phyloP scores from a whole-genome alignment of 2,329 filamentous ascomycete genomes.

The Cadophora luteo-olivacea region DNA sequence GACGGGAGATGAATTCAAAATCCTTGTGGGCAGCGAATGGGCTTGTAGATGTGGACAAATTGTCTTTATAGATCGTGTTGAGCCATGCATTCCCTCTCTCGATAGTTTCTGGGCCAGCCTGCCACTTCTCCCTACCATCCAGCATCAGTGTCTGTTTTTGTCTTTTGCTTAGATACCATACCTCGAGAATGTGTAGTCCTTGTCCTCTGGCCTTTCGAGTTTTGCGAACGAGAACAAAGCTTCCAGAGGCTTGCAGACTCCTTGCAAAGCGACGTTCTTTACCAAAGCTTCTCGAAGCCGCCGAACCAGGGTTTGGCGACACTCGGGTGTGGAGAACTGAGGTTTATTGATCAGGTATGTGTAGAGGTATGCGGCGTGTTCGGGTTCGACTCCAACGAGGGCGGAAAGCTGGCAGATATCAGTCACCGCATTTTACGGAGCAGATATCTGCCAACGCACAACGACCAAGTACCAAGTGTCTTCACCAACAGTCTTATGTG shows the following conservation, averaged over 20 bases:
- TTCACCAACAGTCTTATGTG: slow-evolving; percentile 47
- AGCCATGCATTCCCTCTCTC: slow-evolving; percentile 62
- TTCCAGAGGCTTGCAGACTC: slow-evolving; percentile 68
- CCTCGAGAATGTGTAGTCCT: slow-evolving; percentile 52
- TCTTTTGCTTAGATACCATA: slow-evolving; percentile 11
- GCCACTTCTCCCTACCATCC: slow-evolving; percentile 62
- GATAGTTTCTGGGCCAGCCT: slow-evolving; percentile 60
- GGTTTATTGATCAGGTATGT: slow-evolving; percentile 58
- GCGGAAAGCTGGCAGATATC: slow-evolving; percentile 46
- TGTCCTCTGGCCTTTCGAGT: slow-evolving; percentile 54
- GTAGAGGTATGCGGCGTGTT: slow-evolving; percentile 60
- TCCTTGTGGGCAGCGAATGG: slow-evolving; percentile 53
- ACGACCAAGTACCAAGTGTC: slow-evolving; percentile 55
- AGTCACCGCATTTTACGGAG: slow-evolving; percentile 7
- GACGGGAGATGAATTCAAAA: slow-evolving; percentile 57
- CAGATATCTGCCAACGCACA: slow-evolving; percentile 40
- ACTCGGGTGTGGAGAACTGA: slow-evolving; percentile 49
- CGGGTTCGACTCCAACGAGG: slow-evolving; percentile 56
- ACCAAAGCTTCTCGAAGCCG: slow-evolving; percentile 63
- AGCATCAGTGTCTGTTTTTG: slow-evolving; percentile 14
- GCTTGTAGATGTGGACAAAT: slow-evolving; percentile 45
- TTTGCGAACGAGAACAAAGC: slow-evolving; percentile 36
- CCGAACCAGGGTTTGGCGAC: slow-evolving; percentile 55
- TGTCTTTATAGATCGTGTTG: slow-evolving; percentile 51
- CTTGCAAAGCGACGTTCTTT: slow-evolving; percentile 63